phyloP scores from a whole-genome alignment of 768 basidiomycete genomes.

The Thelephora aurantiotincta region DNA sequence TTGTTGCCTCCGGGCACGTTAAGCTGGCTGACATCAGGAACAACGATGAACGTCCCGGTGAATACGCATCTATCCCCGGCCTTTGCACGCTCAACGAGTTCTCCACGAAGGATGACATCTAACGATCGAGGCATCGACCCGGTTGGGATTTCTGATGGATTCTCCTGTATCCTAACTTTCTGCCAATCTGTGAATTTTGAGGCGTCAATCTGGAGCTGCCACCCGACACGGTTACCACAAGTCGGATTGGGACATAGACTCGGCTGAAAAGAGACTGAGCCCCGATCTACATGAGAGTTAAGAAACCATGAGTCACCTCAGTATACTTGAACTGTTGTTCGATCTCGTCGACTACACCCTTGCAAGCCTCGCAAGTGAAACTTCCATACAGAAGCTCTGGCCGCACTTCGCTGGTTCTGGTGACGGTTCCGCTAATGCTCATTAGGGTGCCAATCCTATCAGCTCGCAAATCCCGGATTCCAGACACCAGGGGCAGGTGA shows the following conservation, averaged over 20 bases:
- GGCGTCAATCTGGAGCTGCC: conserved; percentile 92
- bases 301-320: conserved; percentile 38
- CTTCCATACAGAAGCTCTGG: conserved; percentile 90
- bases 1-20: conserved; percentile 90
- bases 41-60: conserved; percentile 95
- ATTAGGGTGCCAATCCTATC: conserved; percentile 90
- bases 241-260: conserved; percentile 88
- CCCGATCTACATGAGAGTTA: conserved; percentile 2
- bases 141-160: conserved; percentile 95
- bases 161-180: conserved; percentile 97
- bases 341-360: conserved; percentile 76
- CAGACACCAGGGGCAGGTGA: conserved; percentile 83
- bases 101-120: conserved; percentile 89
- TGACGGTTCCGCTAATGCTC: conserved; percentile 95
- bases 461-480: conserved; percentile 86
- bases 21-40: conserved; percentile 94
- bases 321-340: conserved; percentile 99
- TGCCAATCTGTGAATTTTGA: conserved; percentile 99
- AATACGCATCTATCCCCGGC: conserved; percentile 98
- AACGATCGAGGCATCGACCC: conserved; percentile 96
- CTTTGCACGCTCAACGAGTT: conserved; percentile 97
- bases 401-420: conserved; percentile 91
- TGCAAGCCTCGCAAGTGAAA: conserved; percentile 85
- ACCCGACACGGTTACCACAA: conserved; percentile 79
- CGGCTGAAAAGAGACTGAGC: conserved; percentile 36